Percentiles rank a stretch among this genome's conserved stretches.
phyloP scores from a whole-genome alignment of 164 flowering plant genomes.

The Tinospora cordifolia region DNA sequence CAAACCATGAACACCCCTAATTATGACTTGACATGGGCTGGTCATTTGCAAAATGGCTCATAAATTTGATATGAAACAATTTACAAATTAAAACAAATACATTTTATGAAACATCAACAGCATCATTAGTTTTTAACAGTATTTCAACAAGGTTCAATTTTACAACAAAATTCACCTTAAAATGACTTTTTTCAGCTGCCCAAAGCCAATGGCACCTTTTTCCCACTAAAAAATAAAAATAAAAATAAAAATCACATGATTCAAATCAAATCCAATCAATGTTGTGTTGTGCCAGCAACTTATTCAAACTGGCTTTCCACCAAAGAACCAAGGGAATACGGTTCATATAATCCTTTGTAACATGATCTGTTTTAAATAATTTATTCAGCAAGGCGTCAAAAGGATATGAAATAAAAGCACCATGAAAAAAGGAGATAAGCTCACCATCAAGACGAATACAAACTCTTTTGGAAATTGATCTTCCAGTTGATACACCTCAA shows the following conservation, averaged over 20 bases:
- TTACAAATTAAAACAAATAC: not conserved
- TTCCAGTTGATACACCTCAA: conserved; percentile 94
- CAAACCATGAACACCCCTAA: no score
- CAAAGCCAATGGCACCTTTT: not conserved
- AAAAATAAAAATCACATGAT: not conserved
- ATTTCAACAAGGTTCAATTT: not conserved
- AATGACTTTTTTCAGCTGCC: not conserved
- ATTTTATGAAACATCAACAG: not conserved
- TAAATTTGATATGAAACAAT: not conserved
- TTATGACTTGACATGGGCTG: not conserved
- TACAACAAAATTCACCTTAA: not conserved
- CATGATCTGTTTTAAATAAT: not conserved
- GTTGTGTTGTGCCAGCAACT: not conserved
- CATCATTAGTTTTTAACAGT: not conserved
- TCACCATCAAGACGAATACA: conserved; percentile 80
- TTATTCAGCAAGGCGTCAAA: not conserved
- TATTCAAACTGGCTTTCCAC: not conserved
- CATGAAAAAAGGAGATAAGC: conserved; percentile 2
- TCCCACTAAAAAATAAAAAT: not conserved
- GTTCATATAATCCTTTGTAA: not conserved
- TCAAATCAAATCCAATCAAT: not conserved
- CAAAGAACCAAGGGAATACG: not conserved
- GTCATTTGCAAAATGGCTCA: not conserved
- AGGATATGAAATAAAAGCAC: not conserved
- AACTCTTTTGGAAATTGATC: conserved; percentile 97